Percentiles rank a stretch among this genome's conserved stretches.
phyloP scores from a whole-genome alignment of 306 rosid species.

The Parietaria judaica region DNA sequence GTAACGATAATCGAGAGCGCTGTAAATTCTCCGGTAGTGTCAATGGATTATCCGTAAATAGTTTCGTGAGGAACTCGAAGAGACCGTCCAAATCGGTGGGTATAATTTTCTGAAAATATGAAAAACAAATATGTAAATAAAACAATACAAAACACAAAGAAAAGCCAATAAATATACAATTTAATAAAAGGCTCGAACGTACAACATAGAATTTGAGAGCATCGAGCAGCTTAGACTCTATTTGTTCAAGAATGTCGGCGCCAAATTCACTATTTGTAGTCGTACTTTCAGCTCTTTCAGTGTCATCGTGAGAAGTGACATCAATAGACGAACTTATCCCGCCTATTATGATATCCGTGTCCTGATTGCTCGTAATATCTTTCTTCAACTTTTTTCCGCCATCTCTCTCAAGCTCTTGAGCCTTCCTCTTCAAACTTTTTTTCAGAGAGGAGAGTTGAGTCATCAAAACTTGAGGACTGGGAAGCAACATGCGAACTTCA shows the following conservation, averaged over 20 bases:
- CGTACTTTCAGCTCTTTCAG: slow-evolving; percentile 27
- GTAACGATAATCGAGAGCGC: slow-evolving; percentile 64
- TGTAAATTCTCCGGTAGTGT: slow-evolving; percentile 48
- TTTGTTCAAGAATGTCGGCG: slow-evolving; percentile 32
- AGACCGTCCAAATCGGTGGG: slow-evolving; percentile 58
- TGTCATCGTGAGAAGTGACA: slow-evolving; percentile 20
- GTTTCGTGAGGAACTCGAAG: slow-evolving; percentile 61
- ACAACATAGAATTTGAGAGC: slow-evolving; percentile 65
- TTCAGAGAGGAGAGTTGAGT: slow-evolving; percentile 53
- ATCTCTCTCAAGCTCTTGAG: slow-evolving; percentile 27
- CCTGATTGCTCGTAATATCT: slow-evolving; percentile 29
- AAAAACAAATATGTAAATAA: slow-evolving; percentile 15
- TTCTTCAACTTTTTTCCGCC: slow-evolving; percentile 45
- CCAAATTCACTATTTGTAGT: slow-evolving; percentile 47
- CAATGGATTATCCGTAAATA: slow-evolving; percentile 45
- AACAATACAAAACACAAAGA: slow-evolving; percentile 9
- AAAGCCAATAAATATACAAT: slow-evolving; percentile 9
- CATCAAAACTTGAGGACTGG: slow-evolving; percentile 72
- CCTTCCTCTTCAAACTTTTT: slow-evolving; percentile 45
- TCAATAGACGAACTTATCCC: slow-evolving; percentile 43
- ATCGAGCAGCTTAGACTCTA: slow-evolving; percentile 57
- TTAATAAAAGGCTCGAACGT: slow-evolving; percentile 26
- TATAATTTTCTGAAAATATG: slow-evolving; percentile 50
- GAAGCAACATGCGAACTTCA: slow-evolving; percentile 61
- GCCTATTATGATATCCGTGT: slow-evolving; percentile 60